Evolutionary conservation across 2,329 filamentous ascomycete species (phyloP), one percentile per base, ranked within the genome.

Genomic region (Paramyrothecium sp.): DNA sequence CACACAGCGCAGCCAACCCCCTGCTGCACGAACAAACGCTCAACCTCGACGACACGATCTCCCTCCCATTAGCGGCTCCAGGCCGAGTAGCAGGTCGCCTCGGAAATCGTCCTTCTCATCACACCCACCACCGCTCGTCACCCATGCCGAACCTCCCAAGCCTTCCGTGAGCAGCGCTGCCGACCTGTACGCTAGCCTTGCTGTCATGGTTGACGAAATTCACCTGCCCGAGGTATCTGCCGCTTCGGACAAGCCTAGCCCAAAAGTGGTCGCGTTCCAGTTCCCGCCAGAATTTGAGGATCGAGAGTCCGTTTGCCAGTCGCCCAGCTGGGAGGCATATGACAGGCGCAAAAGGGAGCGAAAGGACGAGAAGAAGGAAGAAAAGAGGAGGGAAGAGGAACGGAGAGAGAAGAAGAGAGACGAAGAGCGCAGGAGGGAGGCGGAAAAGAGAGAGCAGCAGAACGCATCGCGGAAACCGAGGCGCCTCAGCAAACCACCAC

Each of bases 241-340:
- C 17, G 13, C 33, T 33, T 53, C 55, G 34, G 67, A 68, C 2
- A 71, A 65, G 19, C 56, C 59, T 22, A 51, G 58, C 7, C 65
- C 65, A n/a, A 71, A 71, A 38, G 65, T 65, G 2, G 70, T 73
- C 16, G 66, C 71, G 3, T 72, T 71, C 47, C 63, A 65, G 48
- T 67, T 71, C 1, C 71, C 71, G 2, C 63, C 67, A 2, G 65
- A 69, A 5, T 63, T 71, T 5, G 64, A 69, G 10, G 67, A 68
- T 20, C 66, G 63, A 26, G 63, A 62, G 7, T 71, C 73, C 0
- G 83, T 86, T 55, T 88, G 85, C 59, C 82, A 85, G 56, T 87
- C 85, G 1, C 85, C 85, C 2, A 85, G 79, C 56, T 87, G 85
- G 85, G 83, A 86, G 60, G 79, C 81, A 21, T 83, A 83, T 62